phyloP scores from a whole-genome alignment of 257 asterid genomes.

The Mentha longifolia region DNA sequence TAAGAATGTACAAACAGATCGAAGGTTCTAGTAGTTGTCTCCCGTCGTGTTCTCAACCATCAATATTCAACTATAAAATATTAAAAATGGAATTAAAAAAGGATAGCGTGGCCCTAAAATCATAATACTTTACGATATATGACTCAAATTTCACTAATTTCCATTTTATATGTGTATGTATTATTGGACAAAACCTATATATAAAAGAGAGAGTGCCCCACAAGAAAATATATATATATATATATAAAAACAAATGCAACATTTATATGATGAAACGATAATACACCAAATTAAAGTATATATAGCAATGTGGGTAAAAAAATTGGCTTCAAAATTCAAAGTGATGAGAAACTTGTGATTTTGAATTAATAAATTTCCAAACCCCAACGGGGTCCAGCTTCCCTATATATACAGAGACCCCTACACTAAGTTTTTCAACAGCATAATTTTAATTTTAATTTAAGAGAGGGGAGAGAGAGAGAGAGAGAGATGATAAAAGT shows the following conservation, averaged over 20 bases:
- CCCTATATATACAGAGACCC: constrained; percentile 24
- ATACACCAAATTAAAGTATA: not conserved
- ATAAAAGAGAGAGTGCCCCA: not conserved
- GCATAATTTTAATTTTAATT: not conserved
- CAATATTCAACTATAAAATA: not conserved
- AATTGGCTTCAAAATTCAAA: constrained; percentile 23
- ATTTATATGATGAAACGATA: not conserved
- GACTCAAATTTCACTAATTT: too few species aligned
- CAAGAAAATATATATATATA: too few species aligned
- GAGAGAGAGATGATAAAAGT: constrained; percentile 59
- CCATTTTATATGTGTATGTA: too few species aligned
- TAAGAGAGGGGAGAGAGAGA: too few species aligned
- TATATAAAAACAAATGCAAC: not conserved
- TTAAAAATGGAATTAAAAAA: not conserved
- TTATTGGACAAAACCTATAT: not conserved
- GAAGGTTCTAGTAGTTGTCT: too few species aligned
- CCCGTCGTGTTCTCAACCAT: constrained; percentile 1
- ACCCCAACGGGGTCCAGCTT: not conserved
- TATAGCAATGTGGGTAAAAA: not conserved
- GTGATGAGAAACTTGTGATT: not conserved
- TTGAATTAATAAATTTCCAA: not conserved
- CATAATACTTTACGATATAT: too few species aligned
- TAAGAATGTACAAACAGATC: not conserved
- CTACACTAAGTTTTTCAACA: constrained; percentile 20
- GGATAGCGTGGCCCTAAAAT: too few species aligned